Percentiles rank a stretch among this genome's conserved stretches.
These are phyloP conservation scores for Fusarium solani-melongenae DNA, from an alignment of 2,329 filamentous ascomycete genomes.

Conservation along the genomic window DNA sequence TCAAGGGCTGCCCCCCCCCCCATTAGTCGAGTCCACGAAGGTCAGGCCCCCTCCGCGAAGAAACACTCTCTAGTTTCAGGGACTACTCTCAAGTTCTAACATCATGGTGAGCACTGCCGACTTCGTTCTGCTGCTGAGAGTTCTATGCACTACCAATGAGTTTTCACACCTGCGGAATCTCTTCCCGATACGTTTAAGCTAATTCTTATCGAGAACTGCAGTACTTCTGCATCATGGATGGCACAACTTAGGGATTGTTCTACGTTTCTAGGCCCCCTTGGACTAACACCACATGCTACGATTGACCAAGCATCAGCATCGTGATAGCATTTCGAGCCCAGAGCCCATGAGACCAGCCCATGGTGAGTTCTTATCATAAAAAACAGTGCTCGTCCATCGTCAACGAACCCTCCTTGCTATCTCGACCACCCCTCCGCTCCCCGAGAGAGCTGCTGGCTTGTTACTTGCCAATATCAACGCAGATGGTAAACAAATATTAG, in stretches of 20 bases:
- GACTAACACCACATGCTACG: neutral
- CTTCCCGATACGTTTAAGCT: neutral
- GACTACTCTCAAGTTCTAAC: neutral
- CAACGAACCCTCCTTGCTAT: neutral
- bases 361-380: neutral
- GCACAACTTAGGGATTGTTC: neutral
- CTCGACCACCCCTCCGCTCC: neutral
- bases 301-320: neutral
- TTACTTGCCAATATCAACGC: neutral
- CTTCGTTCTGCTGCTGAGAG: neutral
- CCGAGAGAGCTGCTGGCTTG: neutral
- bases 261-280: neutral
- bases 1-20: fast-evolving
- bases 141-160: too few species aligned
- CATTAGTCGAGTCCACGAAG: neutral
- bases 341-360: neutral
- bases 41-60: neutral
- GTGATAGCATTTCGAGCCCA: neutral
- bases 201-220: neutral
- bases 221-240: neutral
- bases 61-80: neutral
- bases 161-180: neutral
- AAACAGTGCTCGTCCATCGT: neutral
- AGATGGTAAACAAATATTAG: neutral
- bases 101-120: neutral